Base-by-base conservation (phyloP, 2,329 filamentous ascomycete genomes). In the Didymella exigua region DNA sequence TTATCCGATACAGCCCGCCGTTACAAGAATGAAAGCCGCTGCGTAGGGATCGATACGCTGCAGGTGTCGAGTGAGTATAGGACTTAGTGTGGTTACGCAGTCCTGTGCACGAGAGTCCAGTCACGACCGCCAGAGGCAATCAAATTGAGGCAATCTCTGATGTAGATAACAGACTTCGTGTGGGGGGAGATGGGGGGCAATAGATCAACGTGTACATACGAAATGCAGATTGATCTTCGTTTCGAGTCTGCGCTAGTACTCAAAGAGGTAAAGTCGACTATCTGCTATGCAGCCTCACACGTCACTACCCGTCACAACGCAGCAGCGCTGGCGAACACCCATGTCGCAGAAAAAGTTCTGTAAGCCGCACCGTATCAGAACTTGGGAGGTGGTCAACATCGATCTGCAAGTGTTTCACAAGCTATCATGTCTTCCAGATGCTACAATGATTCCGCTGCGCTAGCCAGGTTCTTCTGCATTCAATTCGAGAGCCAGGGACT, bases 191-290 rank as follows among this genome's bases (percentile, higher is more conserved):
- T n/a, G 46, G 47, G 29, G 24, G 36, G 37, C 24, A 36, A 42
- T 9, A 47, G 46, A 55, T 50, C 47, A 23, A 33, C 45, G 33
- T 45, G 40, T 34, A 49, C 51, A 38, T 30, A 43, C 30, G 30
- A 24, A 27, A 45, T 38, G 33, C 45, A 55, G 46, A 37, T 31
- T 46, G 52, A 55, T 50, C 46, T 24, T 42, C 46, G 53, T 56
- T 56, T 56, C 43, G 29, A 26, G 48, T 43, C 21, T n/a, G 30
- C 36, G 27, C 54, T 56, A 56, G 21, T 4, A 2, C 19, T 16
- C 1, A 30, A 48, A 24, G 13, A n/a, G 27, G 54, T 9, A 24
- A 48, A 31, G 29, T 21, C 10, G 10, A 16, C 31, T 16, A 37
- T 30, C 4, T 42, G 30, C 16, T n/a, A 26, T 21, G 36, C 44